phyloP scores from a whole-genome alignment of 1,284 basidiomycete species.

The Abortiporus biennis region DNA sequence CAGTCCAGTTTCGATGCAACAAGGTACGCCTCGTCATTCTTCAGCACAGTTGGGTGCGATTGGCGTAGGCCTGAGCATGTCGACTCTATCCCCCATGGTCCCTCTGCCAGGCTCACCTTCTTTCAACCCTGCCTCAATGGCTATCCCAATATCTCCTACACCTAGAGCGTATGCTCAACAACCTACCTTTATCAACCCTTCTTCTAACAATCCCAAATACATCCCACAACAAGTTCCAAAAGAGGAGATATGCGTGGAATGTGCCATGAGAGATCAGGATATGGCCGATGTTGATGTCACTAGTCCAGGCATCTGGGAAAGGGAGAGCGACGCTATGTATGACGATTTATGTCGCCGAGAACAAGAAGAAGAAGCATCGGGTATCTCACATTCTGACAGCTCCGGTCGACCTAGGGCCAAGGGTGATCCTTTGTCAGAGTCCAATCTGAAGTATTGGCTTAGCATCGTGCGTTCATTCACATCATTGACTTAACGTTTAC shows the following conservation, averaged over 20 bases:
- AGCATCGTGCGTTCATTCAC: slow-evolving; percentile 58
- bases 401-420: slow-evolving; percentile 51
- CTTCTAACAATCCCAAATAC: slow-evolving; percentile 50
- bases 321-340: slow-evolving; percentile 81
- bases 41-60: slow-evolving; percentile 32
- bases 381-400: slow-evolving; percentile 38
- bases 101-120: slow-evolving; percentile 52
- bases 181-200: slow-evolving; percentile 66
- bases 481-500: slow-evolving; percentile 5
- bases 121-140: slow-evolving; percentile 35
- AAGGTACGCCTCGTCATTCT: slow-evolving; percentile 39
- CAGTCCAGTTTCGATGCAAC: slow-evolving; percentile 25
- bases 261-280: slow-evolving; percentile 98
- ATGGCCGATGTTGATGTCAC: slow-evolving; percentile 94
- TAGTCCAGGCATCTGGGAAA: slow-evolving; percentile 84
- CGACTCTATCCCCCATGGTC: slow-evolving; percentile 31
- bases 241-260: slow-evolving; percentile 92
- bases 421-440: slow-evolving; percentile 72
- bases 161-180: slow-evolving; percentile 67
- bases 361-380: slow-evolving; percentile 55
- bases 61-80: slow-evolving; percentile 16
- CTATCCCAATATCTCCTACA: slow-evolving; percentile 53
- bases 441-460: slow-evolving; percentile 82
- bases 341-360: slow-evolving; percentile 78
- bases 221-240: slow-evolving; percentile 44